These are phyloP conservation scores for Ceratocystis diversiconidia DNA, from an alignment of 2,329 filamentous ascomycete species.

Conservation along the genomic window DNA sequence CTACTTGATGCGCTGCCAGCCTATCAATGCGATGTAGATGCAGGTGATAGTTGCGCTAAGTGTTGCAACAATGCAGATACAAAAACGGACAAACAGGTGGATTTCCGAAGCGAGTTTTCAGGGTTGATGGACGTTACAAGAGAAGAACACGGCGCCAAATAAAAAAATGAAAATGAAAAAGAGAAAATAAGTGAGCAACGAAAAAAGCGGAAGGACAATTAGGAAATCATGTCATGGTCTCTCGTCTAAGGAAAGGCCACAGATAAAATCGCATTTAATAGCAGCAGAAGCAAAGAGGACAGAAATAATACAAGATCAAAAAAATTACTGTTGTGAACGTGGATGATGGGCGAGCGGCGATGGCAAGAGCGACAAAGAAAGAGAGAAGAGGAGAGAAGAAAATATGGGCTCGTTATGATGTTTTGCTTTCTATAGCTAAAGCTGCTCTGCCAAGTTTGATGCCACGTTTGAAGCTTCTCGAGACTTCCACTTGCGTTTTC, in stretches of 20 bases:
- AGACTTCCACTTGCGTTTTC: conserved; percentile 14
- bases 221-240: conserved; percentile 2
- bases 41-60: not conserved
- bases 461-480: conserved; percentile 21
- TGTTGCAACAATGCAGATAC: not conserved
- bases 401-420: not conserved
- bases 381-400: not conserved
- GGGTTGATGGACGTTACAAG: conserved; percentile 14
- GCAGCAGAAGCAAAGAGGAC: not conserved
- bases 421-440: not conserved
- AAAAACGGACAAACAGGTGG: not conserved
- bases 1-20: not conserved
- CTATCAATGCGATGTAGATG: not conserved
- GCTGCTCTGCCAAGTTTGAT: conserved; percentile 17
- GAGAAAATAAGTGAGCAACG: not conserved
- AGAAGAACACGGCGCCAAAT: conserved; percentile 8
- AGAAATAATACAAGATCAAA: not conserved
- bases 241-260: not conserved
- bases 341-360: not conserved
- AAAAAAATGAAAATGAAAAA: not conserved
- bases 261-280: not conserved
- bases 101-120: not conserved
- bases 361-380: not conserved
- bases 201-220: not conserved
- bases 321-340: not conserved